Conservation (phyloP, 1,284 basidiomycete genomes). For the Cutaneotrichosporon sp. region DNA sequence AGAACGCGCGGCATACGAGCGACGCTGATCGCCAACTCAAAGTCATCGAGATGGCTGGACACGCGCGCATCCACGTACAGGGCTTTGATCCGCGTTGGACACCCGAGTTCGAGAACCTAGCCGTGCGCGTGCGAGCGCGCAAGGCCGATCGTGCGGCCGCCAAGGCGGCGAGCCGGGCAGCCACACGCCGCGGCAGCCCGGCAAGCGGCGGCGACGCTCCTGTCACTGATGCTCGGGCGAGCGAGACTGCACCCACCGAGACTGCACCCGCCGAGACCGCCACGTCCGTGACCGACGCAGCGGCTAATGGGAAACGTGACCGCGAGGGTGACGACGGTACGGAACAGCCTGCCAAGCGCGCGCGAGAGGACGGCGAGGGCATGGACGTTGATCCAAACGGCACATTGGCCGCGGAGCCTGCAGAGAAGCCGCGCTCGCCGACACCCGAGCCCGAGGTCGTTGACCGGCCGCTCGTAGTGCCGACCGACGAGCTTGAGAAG, state of each 20-base stretch:
- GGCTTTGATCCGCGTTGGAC: conserved; percentile 82
- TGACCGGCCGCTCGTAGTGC: conserved; percentile 44
- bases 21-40: conserved; percentile 76
- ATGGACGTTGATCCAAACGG: conserved; percentile 41
- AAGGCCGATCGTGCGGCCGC: conserved; percentile 56
- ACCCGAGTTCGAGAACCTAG: conserved; percentile 86
- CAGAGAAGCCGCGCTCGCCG: conserved; percentile 4
- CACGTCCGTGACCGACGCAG: not conserved
- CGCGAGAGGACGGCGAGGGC: conserved; percentile 62
- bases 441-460: conserved; percentile 13
- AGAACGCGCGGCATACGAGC: conserved; percentile 71
- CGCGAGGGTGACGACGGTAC: conserved; percentile 35
- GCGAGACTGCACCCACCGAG: conserved; percentile 19
- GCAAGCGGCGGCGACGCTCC: conserved; percentile 13
- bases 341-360: conserved; percentile 60
- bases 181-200: conserved; percentile 53
- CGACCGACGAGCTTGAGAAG: conserved; percentile 23
- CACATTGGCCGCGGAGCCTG: not conserved
- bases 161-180: conserved; percentile 76
- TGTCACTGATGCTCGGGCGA: not conserved
- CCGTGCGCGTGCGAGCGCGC: conserved; percentile 72
- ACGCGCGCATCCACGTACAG: conserved; percentile 76
- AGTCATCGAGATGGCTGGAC: conserved; percentile 85
- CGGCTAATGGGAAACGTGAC: conserved; percentile 31
- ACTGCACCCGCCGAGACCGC: conserved; percentile 22